A percentile compares a stretch with the other conserved stretches of the same genome.
phyloP scores from a whole-genome alignment of 1,139 yeast species.

The Suhomyces chickasaworum region DNA sequence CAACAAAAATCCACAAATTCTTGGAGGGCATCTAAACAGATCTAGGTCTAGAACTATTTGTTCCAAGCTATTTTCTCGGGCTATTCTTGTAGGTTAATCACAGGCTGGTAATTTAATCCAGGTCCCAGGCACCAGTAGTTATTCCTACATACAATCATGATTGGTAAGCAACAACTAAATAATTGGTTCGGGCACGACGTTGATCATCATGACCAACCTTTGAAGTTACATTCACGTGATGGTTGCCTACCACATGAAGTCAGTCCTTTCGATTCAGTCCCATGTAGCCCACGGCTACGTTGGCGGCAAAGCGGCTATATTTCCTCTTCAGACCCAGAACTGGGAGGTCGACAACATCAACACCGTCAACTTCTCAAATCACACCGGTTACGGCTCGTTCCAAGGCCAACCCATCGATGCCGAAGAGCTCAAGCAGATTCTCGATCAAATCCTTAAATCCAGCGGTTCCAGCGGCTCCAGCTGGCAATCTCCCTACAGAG shows the following conservation, averaged over 20 bases:
- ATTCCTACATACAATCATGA: background rate
- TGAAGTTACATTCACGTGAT: background rate
- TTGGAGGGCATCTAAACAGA: background rate
- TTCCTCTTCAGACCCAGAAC: constrained; percentile 46
- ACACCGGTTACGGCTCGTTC: constrained; percentile 49
- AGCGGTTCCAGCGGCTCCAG: constrained; percentile 8
- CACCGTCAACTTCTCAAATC: constrained; percentile 47
- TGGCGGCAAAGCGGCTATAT: constrained; percentile 45
- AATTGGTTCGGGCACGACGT: background rate
- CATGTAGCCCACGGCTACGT: constrained; percentile 53
- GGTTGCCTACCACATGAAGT: constrained; percentile 9
- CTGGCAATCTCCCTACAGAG: constrained; percentile 14
- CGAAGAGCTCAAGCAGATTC: constrained; percentile 11
- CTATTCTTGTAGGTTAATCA: background rate
- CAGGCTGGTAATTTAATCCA: background rate
- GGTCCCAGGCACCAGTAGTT: background rate
- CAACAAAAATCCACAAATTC: background rate
- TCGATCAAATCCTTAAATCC: constrained; percentile 6
- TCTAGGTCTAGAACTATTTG: background rate
- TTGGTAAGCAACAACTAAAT: background rate
- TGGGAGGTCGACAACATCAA: constrained; percentile 49
- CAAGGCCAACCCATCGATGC: constrained; percentile 26
- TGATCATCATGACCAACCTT: too few species aligned
- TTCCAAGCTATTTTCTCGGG: background rate
- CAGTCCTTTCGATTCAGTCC: constrained; percentile 42